Evolutionary conservation across 495 filamentous ascomycete species (phyloP).

Genomic region (Elasticomyces elasticus): DNA sequence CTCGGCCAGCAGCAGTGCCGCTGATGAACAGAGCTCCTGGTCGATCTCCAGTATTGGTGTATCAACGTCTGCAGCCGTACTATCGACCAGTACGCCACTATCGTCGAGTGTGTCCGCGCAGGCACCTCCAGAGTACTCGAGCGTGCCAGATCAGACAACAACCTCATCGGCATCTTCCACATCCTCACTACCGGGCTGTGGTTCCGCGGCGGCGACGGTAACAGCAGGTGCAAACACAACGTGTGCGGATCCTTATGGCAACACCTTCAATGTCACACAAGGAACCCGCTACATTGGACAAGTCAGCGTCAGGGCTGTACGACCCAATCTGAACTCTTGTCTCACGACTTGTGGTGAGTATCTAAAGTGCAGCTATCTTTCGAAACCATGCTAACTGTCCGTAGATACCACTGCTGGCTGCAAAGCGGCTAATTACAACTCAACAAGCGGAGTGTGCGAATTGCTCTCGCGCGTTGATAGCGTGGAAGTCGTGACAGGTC

Average conservation of each 20-base stretch:
- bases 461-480: constrained; percentile 2
- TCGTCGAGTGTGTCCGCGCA: neutral
- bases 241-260: constrained; percentile 14
- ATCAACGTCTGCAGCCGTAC: neutral
- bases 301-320: constrained; percentile 3
- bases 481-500: constrained; percentile 1
- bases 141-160: neutral
- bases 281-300: constrained; percentile 1
- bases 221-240: neutral
- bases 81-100: neutral
- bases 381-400: neutral
- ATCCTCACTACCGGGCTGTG: constrained; percentile 2
- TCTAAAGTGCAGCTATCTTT: neutral
- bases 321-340: constrained; percentile 2
- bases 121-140: neutral
- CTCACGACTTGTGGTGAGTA: constrained; percentile 5
- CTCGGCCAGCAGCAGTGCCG: neutral
- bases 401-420: constrained; percentile 1
- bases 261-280: constrained; percentile 12
- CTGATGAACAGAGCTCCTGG: neutral
- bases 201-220: neutral
- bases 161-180: neutral
- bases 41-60: neutral
- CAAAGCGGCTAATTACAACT: constrained; percentile 13
- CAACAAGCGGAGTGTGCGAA: constrained; percentile 4